These are phyloP conservation scores for Aureobasidium vineae DNA, from an alignment of 2,329 filamentous ascomycete genomes.

Conservation along the genomic window DNA sequence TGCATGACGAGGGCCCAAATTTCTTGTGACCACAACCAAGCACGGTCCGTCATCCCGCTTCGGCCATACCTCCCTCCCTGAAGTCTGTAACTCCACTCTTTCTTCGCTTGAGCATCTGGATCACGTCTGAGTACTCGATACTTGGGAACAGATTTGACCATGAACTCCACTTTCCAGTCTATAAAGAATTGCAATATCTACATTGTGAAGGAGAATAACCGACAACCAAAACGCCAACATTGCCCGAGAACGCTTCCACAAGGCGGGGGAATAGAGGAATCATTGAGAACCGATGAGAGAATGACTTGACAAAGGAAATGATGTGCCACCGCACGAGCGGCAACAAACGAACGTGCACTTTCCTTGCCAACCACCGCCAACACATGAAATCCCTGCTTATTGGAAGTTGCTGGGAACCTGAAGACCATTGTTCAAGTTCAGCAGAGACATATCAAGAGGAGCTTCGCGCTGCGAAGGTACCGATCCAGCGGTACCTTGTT, in stretches of 20 bases:
- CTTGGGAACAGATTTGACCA: neutral
- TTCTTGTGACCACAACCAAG: neutral
- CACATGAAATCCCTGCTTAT: neutral
- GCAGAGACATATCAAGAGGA: conserved; percentile 68
- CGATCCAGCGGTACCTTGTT: conserved; percentile 28
- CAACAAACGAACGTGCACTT: conserved; percentile 5
- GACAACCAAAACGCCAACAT: conserved; percentile 15
- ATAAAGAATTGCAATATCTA: conserved; percentile 22
- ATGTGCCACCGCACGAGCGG: neutral
- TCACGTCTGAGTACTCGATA: neutral
- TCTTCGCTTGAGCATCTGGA: neutral
- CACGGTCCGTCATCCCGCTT: neutral
- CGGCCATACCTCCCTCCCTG: too few species aligned
- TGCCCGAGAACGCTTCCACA: conserved; percentile 24
- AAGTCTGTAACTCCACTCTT: too few species aligned
- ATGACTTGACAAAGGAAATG: conserved; percentile 15
- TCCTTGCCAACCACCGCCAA: neutral
- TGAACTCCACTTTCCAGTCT: conserved; percentile 11
- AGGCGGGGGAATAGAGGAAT: conserved; percentile 26
- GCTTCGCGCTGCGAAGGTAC: conserved; percentile 55
- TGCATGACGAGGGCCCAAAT: conserved; percentile 11
- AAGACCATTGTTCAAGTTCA: conserved; percentile 55
- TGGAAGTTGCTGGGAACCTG: conserved; percentile 26
- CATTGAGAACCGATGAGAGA: conserved; percentile 21
- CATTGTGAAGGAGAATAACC: conserved; percentile 20